Percentiles rank a stretch among this genome's conserved stretches.
Conservation (phyloP, 1,139 yeast species). For the Sporopachydermia cereana region DNA sequence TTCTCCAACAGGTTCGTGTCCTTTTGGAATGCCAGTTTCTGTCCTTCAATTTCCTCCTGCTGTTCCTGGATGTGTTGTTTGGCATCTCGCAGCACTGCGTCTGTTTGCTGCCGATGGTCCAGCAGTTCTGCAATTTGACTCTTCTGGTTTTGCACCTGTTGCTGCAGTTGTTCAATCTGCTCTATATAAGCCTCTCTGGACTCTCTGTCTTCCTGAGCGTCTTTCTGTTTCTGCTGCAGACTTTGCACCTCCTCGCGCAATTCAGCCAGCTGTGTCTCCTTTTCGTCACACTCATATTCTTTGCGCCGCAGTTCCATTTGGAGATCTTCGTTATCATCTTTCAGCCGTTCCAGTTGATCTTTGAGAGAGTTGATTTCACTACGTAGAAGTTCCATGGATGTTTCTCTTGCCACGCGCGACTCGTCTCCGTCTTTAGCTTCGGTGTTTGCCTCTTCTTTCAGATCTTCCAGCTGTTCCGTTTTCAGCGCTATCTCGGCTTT, state of each 20-base stretch:
- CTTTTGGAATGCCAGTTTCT: not conserved
- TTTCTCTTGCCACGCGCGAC: constrained; percentile 11
- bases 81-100: constrained; percentile 2
- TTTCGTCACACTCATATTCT: constrained; percentile 15
- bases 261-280: constrained; percentile 14
- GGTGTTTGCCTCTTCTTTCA: constrained; percentile 11
- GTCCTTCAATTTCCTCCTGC: constrained; percentile 10
- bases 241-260: constrained; percentile 12
- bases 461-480: constrained; percentile 14
- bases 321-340: constrained; percentile 17
- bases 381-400: constrained; percentile 22
- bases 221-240: constrained; percentile 10
- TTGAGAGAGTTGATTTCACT: constrained; percentile 27
- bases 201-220: constrained; percentile 11
- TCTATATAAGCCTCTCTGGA: constrained; percentile 16
- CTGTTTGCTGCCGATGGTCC: constrained; percentile 7
- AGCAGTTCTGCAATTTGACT: constrained; percentile 10
- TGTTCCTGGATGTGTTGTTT: constrained; percentile 9
- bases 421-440: constrained; percentile 8
- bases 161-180: constrained; percentile 14
- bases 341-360: constrained; percentile 9
- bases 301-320: constrained; percentile 15
- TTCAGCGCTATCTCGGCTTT: constrained; percentile 14
- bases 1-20: constrained; percentile 11
- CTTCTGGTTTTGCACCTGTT: constrained; percentile 11